Base-by-base conservation (phyloP, 2,329 filamentous ascomycete species). In the Arthrinium phaeospermum region DNA sequence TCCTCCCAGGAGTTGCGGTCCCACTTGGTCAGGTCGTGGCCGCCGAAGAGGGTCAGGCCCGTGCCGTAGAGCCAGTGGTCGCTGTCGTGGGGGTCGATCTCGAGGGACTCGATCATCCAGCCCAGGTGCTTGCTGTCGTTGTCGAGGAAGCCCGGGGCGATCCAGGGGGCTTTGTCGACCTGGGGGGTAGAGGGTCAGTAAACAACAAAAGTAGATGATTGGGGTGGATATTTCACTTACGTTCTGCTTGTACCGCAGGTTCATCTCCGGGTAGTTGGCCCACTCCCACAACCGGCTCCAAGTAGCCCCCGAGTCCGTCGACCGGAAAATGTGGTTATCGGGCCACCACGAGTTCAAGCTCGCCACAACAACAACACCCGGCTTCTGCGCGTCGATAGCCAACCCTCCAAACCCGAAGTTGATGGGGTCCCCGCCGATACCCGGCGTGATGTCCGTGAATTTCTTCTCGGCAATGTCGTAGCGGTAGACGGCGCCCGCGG, bases 21-120 rank as follows among this genome's bases (percentile, higher is more conserved):
- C 88, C 88, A 90, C 19, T 86, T 86, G 0, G 85, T 86, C n/a
- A 90, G 79, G 72, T 90, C 87, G 70, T 86, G 85, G 1, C 88
- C 86, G 13, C 87, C 87, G 49, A 85, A 88, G 64, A 89, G 79
- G 0, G 87, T 89, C n/a, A 85, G 79, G 2, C 89, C 89, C 0
- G 89, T 91, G n/a, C 86, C 88, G 72, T 91, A 91, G 0, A 90
- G 80, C 87, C 88, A 90, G 77, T 90, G 88, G 76, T 90, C 84
- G 71, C 87, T 89, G 75, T 91, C 88, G 37, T 85, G 83, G 0
- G 89, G 89, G 75, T 91, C 83, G 69, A 91, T 91, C 30, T 87
- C 87, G 10, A 91, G 78, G 0, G 85, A 81, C 75, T 91, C 89
- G 12, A 90, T 87, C 89, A 90, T 91, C 88, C 89, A 91, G 0